A percentile compares a stretch with the other conserved stretches of the same genome.
Evolutionary conservation across 495 filamentous ascomycete species (phyloP).

Genomic region (Aspergillus kassunensis): DNA sequence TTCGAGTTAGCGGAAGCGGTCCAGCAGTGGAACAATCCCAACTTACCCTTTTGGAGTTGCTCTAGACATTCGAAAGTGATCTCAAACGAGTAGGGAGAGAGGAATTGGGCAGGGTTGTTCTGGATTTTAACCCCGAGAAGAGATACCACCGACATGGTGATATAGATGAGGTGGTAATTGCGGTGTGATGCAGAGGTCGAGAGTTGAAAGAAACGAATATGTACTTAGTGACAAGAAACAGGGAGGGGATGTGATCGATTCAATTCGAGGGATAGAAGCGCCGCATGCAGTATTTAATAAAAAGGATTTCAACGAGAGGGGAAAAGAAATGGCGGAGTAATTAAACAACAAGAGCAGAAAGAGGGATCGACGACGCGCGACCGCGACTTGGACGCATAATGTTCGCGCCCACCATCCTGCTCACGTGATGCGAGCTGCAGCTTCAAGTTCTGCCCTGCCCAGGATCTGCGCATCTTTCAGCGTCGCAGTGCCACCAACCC

Average conservation of each 20-base stretch:
- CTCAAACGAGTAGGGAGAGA: conserved; percentile 87
- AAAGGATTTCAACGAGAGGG: neutral
- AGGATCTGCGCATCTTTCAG: neutral
- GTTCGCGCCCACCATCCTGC: conserved; percentile 24
- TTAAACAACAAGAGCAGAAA: conserved; percentile 17
- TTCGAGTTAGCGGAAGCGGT: neutral
- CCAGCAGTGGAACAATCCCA: neutral
- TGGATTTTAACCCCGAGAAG: conserved; percentile 89
- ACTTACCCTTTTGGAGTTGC: conserved; percentile 78
- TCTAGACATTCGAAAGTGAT: conserved; percentile 99
- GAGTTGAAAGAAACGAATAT: too few relatives aligned
- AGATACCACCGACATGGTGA: conserved; percentile 91
- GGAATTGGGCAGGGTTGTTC: conserved; percentile 94
- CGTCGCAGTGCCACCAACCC: neutral
- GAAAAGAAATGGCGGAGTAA: conserved; percentile 7
- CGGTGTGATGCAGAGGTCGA: neutral
- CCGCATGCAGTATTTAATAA: neutral
- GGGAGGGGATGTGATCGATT: neutral
- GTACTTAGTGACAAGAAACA: neutral
- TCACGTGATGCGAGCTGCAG: conserved; percentile 17
- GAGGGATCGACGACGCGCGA: conserved; percentile 25
- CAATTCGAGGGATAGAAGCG: neutral
- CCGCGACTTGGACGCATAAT: too few relatives aligned
- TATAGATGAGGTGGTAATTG: conserved; percentile 8
- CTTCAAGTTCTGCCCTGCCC: conserved; percentile 24